Base-by-base conservation (phyloP, 2,329 filamentous ascomycete genomes). In the Colletotrichum orbiculare region DNA sequence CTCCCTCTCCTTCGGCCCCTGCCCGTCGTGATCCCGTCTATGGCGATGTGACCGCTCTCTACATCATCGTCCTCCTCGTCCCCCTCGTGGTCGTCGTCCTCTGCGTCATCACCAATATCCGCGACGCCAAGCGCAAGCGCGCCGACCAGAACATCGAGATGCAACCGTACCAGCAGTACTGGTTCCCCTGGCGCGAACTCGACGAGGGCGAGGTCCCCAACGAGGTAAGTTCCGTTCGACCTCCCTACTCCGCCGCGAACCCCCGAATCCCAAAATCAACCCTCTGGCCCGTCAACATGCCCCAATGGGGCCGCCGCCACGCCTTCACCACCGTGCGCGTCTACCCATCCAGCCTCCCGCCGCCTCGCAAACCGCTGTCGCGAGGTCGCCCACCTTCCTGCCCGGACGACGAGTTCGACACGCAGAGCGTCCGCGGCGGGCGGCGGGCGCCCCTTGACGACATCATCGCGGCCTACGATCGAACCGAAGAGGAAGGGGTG, bases 131-230 rank as follows among this genome's bases (percentile, higher is more conserved):
- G 13, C 59, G 60, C 53, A 34, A 15, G 45, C 49, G 37, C 17
- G 6, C 12, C 12, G 13, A 53, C 42, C 9, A 39, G 17, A 60
- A 68, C 33, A 60, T 69, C 9, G 67, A 69, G 65, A 59, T 69
- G 55, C 60, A 61, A 33, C 12, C 47, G 9, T 53, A 47, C 46
- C 37, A 55, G 9, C 45, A 35, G 15, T 60, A 38, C 25, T 68
- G 65, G 65, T 68, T 69, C 52, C 66, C 66, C 48, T 67, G 66
- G 66, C 54, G 54, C 42, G 62, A 66, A 34, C 48, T 64, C 38
- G 53, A 58, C 13, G 54, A 63, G n/a, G 56, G 46, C n/a, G 64
- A 60, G 34, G 64, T 53, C 10, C 17, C 52, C 13, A 47, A 57
- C 42, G 39, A 66, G 49, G 64, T 66, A 33, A 66, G 64, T 57